Evolutionary conservation across 2,329 filamentous ascomycete species (phyloP), one percentile per base, ranked within the genome.

Genomic region (Rhinocladiella mackenziei): DNA sequence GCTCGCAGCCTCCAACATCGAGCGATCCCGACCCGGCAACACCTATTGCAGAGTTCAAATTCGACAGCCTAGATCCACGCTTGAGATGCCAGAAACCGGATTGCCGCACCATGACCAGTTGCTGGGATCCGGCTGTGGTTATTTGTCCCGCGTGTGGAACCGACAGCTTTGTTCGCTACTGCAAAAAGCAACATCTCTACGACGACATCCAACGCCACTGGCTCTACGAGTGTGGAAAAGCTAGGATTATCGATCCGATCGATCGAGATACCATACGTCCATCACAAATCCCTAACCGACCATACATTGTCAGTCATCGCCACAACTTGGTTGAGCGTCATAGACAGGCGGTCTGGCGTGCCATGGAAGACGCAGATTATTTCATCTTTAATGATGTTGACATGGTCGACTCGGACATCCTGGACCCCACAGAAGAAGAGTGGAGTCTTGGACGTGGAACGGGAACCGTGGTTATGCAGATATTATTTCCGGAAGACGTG

Each of bases 51-150:
- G 25, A 25, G n/a, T 53, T 51, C 48, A 53, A 79, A 70, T 41
- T 75, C 66, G 47, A 77, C 67, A 51, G 72, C 68, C 13, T 71
- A 69, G 11, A 73, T 63, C 46, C 37, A 4, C 45, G 39, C 11
- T 67, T 78, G 66, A 56, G 45, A n/a, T 67, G 65, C 39, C 48
- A 52, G 10, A 54, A 50, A 35, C 11, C 20, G 2, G 46, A 45
- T 26, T 67, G 65, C 34, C 38, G 58, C 14, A 58, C 56, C 19
- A 49, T 53, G 26, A 68, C 65, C 39, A 57, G 55, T 37, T 56
- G 53, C 36, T 54, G 50, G 50, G 50, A 68, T 43, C 48, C 51
- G 4, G 39, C 51, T 15, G 58, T 60, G 2, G 56, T 62, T 15
- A 62, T 68, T 50, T 70, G 67, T 46, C 63, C 64, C 7, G 53